Percentiles rank a stretch among this genome's conserved stretches.
phyloP scores from a whole-genome alignment of 805 yeast genomes.

The Nakazawaea wyomingensis region DNA sequence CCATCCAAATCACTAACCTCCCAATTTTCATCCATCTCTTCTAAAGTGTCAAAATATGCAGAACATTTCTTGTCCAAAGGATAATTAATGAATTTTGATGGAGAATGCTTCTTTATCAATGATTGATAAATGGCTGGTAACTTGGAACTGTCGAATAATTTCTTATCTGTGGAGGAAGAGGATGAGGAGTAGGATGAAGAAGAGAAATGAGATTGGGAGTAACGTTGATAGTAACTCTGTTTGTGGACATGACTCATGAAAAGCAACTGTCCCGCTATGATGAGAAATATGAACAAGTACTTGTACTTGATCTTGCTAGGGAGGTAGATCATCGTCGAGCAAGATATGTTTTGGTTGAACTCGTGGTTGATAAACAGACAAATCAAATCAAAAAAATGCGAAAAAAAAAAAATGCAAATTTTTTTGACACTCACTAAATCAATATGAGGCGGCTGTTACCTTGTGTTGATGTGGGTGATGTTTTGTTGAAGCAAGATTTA shows the following conservation, averaged over 20 bases:
- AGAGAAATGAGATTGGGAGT: no score
- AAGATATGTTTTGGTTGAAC: no score
- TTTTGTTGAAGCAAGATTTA: no score
- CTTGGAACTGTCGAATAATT: constrained; percentile 2
- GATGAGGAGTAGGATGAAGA: no score
- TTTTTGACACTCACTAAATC: no score
- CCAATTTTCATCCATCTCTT: constrained; percentile 6
- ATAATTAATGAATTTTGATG: not conserved
- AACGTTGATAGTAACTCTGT: not conserved
- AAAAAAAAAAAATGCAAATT: no score
- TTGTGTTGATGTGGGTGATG: no score
- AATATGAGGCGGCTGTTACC: no score
- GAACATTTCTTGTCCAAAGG: constrained; percentile 1
- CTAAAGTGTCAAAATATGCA: constrained; percentile 9
- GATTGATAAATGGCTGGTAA: constrained; percentile 1
- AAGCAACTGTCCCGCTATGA: constrained; percentile 1
- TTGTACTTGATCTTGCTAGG: constrained; percentile 11
- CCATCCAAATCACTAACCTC: constrained; percentile 7
- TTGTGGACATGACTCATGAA: constrained; percentile 8
- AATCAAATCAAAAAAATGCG: no score
- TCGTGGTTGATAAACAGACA: no score
- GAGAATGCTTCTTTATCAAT: constrained; percentile 1
- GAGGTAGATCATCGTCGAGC: constrained; percentile 6
- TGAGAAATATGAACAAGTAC: constrained; percentile 1
- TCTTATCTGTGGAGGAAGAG: no score